phyloP scores from a whole-genome alignment of 768 basidiomycete genomes.

The Mycena polygramma region DNA sequence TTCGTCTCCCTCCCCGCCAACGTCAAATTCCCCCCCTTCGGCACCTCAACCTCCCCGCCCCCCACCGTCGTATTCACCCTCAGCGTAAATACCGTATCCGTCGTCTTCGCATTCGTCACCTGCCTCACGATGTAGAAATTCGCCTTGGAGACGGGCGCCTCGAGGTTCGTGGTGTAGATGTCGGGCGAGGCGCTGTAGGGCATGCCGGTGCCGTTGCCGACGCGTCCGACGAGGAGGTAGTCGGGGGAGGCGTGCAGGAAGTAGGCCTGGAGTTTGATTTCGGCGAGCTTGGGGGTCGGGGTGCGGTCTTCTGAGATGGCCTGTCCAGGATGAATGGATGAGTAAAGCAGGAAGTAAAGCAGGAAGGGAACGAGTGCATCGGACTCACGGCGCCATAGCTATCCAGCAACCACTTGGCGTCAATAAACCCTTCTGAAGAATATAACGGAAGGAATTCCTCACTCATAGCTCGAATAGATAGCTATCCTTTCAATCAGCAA shows the following conservation, averaged over 20 bases:
- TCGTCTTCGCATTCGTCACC: constrained; percentile 58
- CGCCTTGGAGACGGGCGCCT: constrained; percentile 64
- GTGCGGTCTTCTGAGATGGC: constrained; percentile 70
- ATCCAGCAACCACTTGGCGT: not conserved
- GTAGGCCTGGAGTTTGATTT: constrained; percentile 73
- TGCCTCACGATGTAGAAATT: constrained; percentile 75
- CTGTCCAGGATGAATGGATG: constrained; percentile 26
- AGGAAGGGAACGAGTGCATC: too few species aligned
- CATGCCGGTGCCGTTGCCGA: constrained; percentile 64
- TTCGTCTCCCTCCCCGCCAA: constrained; percentile 76
- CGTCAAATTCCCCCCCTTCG: constrained; percentile 58
- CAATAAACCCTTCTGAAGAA: not conserved
- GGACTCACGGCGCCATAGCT: constrained; percentile 47
- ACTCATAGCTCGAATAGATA: constrained; percentile 56
- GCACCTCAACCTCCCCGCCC: constrained; percentile 54
- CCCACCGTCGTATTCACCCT: constrained; percentile 61
- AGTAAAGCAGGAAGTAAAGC: not conserved
- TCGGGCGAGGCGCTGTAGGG: constrained; percentile 52
- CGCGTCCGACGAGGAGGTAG: constrained; percentile 73
- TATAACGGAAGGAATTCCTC: constrained; percentile 20
- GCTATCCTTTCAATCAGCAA: constrained; percentile 16
- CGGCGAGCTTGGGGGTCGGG: constrained; percentile 68
- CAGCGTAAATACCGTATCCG: constrained; percentile 56
- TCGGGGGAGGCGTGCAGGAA: constrained; percentile 77
- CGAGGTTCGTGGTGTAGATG: constrained; percentile 65